Percentiles rank a stretch among this genome's conserved stretches.
These are phyloP conservation scores for Magnaporthales sp. DNA, from an alignment of 2,329 filamentous ascomycete genomes.

Conservation along the genomic window DNA sequence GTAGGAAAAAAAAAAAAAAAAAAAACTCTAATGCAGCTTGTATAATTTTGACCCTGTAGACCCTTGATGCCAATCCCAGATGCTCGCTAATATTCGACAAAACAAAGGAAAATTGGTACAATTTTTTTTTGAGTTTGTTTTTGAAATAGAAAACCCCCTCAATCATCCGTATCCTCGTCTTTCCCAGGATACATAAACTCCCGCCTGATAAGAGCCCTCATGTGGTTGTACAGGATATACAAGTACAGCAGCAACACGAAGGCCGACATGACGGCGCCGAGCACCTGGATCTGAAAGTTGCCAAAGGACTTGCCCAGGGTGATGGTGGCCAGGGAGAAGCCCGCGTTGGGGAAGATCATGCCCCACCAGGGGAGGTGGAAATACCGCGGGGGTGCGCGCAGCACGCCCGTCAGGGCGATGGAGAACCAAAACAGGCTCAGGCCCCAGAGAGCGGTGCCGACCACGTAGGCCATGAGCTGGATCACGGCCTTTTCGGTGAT, in stretches of 20 bases:
- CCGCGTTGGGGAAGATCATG: constrained; percentile 58
- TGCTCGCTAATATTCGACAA: not conserved
- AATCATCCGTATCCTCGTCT: constrained; percentile 38
- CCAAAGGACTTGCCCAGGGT: constrained; percentile 41
- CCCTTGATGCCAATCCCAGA: not conserved
- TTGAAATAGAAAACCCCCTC: not conserved
- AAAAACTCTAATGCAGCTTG: not conserved
- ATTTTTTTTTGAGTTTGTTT: not conserved
- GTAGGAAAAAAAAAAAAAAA: not conserved
- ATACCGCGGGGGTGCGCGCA: constrained; percentile 20
- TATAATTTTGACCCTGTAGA: not conserved
- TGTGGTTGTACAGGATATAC: constrained; percentile 37
- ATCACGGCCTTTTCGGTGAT: constrained; percentile 2
- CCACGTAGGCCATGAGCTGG: constrained; percentile 11
- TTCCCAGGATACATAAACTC: constrained; percentile 50
- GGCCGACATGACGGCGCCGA: constrained; percentile 47
- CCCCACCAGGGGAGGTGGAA: constrained; percentile 50
- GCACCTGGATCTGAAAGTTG: constrained; percentile 41
- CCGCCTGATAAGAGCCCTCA: constrained; percentile 37
- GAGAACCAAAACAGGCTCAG: constrained; percentile 46
- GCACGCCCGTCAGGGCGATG: constrained; percentile 32
- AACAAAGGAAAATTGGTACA: not conserved
- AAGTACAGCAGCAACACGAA: constrained; percentile 46
- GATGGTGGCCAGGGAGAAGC: constrained; percentile 51
- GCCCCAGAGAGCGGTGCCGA: constrained; percentile 46